Evolutionary conservation across 2,329 filamentous ascomycete species (phyloP), one percentile per base, ranked within the genome.

Genomic region (Lachnellula occidentalis): DNA sequence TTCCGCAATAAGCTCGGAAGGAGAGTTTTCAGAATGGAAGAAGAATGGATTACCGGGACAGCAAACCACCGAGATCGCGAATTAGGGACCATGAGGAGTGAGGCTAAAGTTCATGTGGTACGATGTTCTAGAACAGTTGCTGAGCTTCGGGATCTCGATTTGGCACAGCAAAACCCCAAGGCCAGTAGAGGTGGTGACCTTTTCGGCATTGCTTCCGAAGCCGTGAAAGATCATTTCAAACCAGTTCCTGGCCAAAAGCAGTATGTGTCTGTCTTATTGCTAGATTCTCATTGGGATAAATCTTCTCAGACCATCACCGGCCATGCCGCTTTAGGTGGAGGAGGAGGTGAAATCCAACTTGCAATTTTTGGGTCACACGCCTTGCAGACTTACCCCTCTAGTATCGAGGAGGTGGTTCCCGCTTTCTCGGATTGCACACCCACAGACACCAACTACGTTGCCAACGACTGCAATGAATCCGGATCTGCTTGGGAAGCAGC

Each of bases 401-500:
- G 82, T 65, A 81, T 99, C 42, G 92, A 97, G 69, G 92, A 97
- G 66, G 87, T 97, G 1, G 88, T 90, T 4, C 85, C 90, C 19
- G 87, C 91, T 5, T 95, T 97, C 65, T 87, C 83, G 15, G 92
- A 97, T 71, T 96, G 91, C 70, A 96, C 92, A 2, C 83, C 86
- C 34, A 96, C 91, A 0, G 90, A 97, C 67, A 88, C 85, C 9
- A 80, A 83, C 39, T 81, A 81, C 63, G 84, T 96, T 37, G 87
- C 88, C 15, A 96, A 96, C 65, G 90, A 95, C 68, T 90, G 85
- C 69, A 87, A 88, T 63, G 89, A 96, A 61, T 86, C 86, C 6
- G 92, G 92, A 22, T 95, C 89, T 67, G 94, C 85, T 46, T 97
- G 92, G 92, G 92, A 97, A 70, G 85, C 91, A n/a, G 91, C 90